Base-by-base conservation (phyloP, 345 rosid genomes). In the Pelargonium nanum region DNA sequence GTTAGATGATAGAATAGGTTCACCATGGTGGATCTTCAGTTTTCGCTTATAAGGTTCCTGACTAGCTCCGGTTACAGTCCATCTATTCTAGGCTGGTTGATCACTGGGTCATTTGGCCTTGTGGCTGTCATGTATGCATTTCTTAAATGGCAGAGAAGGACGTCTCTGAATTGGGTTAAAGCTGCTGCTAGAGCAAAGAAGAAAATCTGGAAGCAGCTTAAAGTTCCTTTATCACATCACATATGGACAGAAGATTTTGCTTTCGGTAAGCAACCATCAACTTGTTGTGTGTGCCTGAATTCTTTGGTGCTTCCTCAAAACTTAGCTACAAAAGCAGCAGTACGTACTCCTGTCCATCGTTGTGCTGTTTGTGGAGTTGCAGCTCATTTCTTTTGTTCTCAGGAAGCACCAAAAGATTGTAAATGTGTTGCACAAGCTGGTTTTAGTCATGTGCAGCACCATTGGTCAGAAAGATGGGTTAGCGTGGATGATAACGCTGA, bases 401-500 rank as follows among this genome's bases (percentile, higher is more conserved):
- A 64, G 65, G 71, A 72, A n/a, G 86, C 89, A 2, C 70, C 84
- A 0, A 81, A 73, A 60, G 86, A 82, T 50, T 84, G 89, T 62
- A 84, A 81, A 68, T 84, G 89, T 60, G 81, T 79, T 53, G 84
- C 84, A 21, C 89, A 84, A 72, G 76, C 83, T 4, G 83, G 81
- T 32, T 77, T 70, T 65, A 75, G 69, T 66, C 77, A 73, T 62
- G 81, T 84, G 30, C 69, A 68, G 23, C 89, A 84, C 65, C 89
- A 84, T 70, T 84, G 89, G 89, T 77, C 86, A 0, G 89, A 84
- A 68, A 66, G 84, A 56, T 84, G 89, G 89, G 80, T 77, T 72
- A 77, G 79, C 60, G 72, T 77, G 73, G 85, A 84, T 32, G 86
- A 84, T 28, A 75, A 72, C 58, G 70, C 75, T 10, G 89, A 83